Evolutionary conservation across 371 early-diverging fungal genomes (phyloP).

Genomic region (Haplosporangium sp.): DNA sequence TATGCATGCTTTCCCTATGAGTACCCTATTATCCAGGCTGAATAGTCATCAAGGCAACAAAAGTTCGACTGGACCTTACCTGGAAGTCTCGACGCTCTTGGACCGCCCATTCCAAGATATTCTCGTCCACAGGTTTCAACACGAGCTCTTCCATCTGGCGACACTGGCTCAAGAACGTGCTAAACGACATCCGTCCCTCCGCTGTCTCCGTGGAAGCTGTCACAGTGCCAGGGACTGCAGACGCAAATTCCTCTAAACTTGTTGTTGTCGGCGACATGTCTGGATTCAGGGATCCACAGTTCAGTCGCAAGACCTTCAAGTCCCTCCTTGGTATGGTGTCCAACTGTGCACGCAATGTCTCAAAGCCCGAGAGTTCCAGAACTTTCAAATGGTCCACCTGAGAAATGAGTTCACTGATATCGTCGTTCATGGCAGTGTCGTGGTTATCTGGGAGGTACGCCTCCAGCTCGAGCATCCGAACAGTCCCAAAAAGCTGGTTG

Average conservation of each 20-base stretch:
- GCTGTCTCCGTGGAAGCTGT: neutral
- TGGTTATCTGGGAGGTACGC: constrained; percentile 37
- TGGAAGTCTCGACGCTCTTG: constrained; percentile 34
- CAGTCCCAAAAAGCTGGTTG: constrained; percentile 36
- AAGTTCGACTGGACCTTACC: constrained; percentile 4
- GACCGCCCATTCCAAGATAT: constrained; percentile 49
- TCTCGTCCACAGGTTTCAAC: constrained; percentile 37
- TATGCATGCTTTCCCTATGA: neutral
- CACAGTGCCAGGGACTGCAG: neutral
- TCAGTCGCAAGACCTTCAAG: constrained; percentile 35
- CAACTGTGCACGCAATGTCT: constrained; percentile 19
- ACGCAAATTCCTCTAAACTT: neutral
- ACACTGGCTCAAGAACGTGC: constrained; percentile 44
- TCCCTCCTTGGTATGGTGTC: constrained; percentile 21
- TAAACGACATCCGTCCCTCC: constrained; percentile 25
- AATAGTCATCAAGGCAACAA: too few species aligned
- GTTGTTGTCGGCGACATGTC: neutral
- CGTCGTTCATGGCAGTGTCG: constrained; percentile 39
- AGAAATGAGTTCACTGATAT: constrained; percentile 26
- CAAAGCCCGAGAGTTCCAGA: constrained; percentile 43
- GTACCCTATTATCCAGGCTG: neutral
- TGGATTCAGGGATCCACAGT: constrained; percentile 32
- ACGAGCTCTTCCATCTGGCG: constrained; percentile 43
- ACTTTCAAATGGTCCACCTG: constrained; percentile 28
- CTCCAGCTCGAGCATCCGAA: constrained; percentile 43